Evolutionary conservation across 192 early-diverging fungal species (phyloP).

Genomic region (Geranomyces variabilis): DNA sequence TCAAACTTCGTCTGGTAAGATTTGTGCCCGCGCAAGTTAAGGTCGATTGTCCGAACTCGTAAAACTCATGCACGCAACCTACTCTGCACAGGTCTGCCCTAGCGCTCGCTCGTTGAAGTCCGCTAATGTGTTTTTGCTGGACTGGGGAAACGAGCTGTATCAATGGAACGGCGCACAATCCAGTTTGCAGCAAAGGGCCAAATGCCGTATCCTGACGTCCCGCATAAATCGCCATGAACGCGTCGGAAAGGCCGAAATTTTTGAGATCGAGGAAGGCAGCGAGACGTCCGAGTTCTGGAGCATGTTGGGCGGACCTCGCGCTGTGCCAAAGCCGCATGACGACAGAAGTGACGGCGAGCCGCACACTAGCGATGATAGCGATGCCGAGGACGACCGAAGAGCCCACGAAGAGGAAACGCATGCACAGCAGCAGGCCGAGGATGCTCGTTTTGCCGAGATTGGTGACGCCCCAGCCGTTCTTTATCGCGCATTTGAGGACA

Average conservation of each 20-base stretch:
- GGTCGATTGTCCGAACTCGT: neutral
- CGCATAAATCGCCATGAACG: constrained; percentile 45
- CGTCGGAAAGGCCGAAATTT: constrained; percentile 35
- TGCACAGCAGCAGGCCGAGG: constrained; percentile 24
- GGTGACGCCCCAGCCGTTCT: constrained; percentile 21
- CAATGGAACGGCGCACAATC: constrained; percentile 54
- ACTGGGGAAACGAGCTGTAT: constrained; percentile 43
- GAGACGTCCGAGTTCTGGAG: constrained; percentile 36
- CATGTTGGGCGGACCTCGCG: constrained; percentile 35
- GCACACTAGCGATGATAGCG: constrained; percentile 2
- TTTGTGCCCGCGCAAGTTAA: neutral
- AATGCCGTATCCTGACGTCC: constrained; percentile 46
- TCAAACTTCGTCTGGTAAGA: constrained; percentile 43
- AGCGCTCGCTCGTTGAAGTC: constrained; percentile 22
- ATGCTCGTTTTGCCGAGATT: constrained; percentile 18
- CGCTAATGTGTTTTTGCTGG: constrained; percentile 46
- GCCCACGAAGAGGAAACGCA: neutral
- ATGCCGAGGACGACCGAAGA: neutral
- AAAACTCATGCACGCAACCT: neutral
- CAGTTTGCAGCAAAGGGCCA: constrained; percentile 30
- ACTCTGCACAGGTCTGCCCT: constrained; percentile 29
- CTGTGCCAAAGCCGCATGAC: neutral
- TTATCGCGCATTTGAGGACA: constrained; percentile 32
- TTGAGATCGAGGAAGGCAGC: constrained; percentile 44
- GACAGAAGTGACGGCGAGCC: neutral